These are phyloP conservation scores for Marchantia polymorpha DNA, from an alignment of 225 moss, liverwort and hornwort genomes.

Conservation along the genomic window DNA sequence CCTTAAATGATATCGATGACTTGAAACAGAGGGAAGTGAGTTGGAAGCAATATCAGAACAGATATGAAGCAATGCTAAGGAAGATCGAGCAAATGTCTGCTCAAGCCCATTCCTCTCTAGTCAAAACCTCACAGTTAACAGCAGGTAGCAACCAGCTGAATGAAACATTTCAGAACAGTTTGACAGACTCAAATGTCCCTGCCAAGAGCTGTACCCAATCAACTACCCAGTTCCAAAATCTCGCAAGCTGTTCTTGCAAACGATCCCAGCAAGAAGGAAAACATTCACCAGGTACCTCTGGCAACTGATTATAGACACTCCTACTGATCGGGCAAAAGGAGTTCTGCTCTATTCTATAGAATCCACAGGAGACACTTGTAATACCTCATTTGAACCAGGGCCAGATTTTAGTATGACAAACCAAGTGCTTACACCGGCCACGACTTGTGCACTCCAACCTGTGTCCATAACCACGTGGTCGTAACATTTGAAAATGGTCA, in stretches of 20 bases:
- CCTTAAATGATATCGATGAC: not conserved
- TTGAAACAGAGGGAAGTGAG: not conserved
- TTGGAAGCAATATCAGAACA: conserved; percentile 13
- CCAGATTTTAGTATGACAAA: not conserved
- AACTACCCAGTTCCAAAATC: not conserved
- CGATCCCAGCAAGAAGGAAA: not conserved
- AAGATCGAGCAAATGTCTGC: not conserved
- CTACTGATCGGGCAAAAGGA: not conserved
- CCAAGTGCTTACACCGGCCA: not conserved
- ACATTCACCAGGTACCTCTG: not conserved
- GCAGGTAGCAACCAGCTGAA: not conserved
- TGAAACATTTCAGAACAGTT: not conserved
- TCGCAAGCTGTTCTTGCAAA: not conserved
- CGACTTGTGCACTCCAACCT: not conserved
- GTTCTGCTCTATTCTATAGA: not conserved
- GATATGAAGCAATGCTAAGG: not conserved
- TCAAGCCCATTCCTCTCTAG: not conserved
- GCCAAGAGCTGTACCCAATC: too few relatives aligned
- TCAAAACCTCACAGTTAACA: not conserved
- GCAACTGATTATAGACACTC: not conserved
- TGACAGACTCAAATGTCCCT: not conserved
- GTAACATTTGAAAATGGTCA: not conserved
- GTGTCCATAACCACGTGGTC: not conserved
- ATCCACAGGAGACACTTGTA: not conserved
- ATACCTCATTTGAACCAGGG: not conserved